Evolutionary conservation across 371 early-diverging fungal species (phyloP), one percentile per base, ranked within the genome.

Genomic region (Enterocytospora artemiae): DNA sequence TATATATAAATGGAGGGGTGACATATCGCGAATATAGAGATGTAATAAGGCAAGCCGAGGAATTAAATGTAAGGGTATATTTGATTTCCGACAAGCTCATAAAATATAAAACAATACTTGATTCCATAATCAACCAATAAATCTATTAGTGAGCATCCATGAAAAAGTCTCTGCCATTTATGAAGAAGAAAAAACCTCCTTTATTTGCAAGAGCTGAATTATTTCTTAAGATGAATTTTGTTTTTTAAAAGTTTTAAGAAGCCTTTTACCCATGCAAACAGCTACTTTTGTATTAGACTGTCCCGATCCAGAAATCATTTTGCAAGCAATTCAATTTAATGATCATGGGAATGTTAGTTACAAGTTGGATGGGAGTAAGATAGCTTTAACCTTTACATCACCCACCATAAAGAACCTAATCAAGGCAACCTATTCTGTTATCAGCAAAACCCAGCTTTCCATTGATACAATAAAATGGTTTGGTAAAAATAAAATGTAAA

Each of bases 1-100:
- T 78, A 16, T 75, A 70, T 39, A 45, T 78, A 22, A 24, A 45
- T 3, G 71, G 71, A 2, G 78, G 78, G 30, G 41, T 66, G 1
- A 75, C 75, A 25, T 70, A 64, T 36, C 43, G 59, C 33, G 78
- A 78, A 58, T 72, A 75, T 48, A 50, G 73, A 49, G 65, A 36
- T 7, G 1, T 65, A 18, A 28, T 59, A 25, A 28, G 50, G 28
- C 24, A 27, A 9, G 61, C 52, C 57, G 4, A 22, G 5, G 64
- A 63, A 33, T 24, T 46, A 2, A 36, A 44, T 24, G 24, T 32
- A n/a, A 37, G 9, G 4, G 61, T 60, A 4, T 46, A 58, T 16
- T 4, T 43, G 5, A 20, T 60, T n/a, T 14, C 59, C 18, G 46
- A 33, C 54, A 45, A 36, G 52, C 52, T 58, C 3, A 57, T 58